Percentiles rank a stretch among this genome's conserved stretches.
These are phyloP conservation scores for Trichocladium antarcticum DNA, from an alignment of 495 filamentous ascomycete species.

Conservation along the genomic window DNA sequence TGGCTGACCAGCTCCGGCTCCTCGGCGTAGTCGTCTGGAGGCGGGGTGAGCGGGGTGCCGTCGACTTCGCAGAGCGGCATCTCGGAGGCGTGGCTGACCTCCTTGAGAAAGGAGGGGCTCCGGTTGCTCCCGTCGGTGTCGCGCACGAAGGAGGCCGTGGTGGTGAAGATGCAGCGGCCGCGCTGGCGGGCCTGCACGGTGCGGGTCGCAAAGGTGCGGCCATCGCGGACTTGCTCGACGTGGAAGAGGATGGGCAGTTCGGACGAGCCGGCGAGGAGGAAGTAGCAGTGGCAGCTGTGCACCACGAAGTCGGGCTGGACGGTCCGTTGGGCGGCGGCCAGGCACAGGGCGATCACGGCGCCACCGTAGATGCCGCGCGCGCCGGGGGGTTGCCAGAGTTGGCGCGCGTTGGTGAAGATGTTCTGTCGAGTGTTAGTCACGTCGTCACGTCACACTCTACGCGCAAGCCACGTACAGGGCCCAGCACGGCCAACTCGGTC, in stretches of 20 bases:
- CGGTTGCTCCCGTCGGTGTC: slow-evolving; percentile 51
- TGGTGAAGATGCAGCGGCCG: slow-evolving; percentile 88
- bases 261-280: slow-evolving; percentile 78
- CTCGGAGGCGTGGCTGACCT: slow-evolving; percentile 48
- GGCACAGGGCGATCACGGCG: slow-evolving; percentile 81
- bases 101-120: slow-evolving; percentile 24
- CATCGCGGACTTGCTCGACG: slow-evolving; percentile 84
- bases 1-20: slow-evolving; percentile 27
- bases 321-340: slow-evolving; percentile 78
- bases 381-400: slow-evolving; percentile 80
- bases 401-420: slow-evolving; percentile 85
- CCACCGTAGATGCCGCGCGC: slow-evolving; percentile 92
- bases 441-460: too few species aligned
- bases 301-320: slow-evolving; percentile 67
- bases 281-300: slow-evolving; percentile 98
- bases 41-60: slow-evolving; percentile 19
- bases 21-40: slow-evolving; percentile 29
- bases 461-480: slow-evolving; percentile 50
- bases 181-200: slow-evolving; percentile 88
- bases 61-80: slow-evolving; percentile 41
- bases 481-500: slow-evolving; percentile 66
- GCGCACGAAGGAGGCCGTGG: slow-evolving; percentile 76
- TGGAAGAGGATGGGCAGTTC: slow-evolving; percentile 80
- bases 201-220: slow-evolving; percentile 82
- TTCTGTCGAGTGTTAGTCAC: slow-evolving; percentile 39